Evolutionary conservation across 805 yeast species (phyloP).

Genomic region (Saturnispora sanitii): DNA sequence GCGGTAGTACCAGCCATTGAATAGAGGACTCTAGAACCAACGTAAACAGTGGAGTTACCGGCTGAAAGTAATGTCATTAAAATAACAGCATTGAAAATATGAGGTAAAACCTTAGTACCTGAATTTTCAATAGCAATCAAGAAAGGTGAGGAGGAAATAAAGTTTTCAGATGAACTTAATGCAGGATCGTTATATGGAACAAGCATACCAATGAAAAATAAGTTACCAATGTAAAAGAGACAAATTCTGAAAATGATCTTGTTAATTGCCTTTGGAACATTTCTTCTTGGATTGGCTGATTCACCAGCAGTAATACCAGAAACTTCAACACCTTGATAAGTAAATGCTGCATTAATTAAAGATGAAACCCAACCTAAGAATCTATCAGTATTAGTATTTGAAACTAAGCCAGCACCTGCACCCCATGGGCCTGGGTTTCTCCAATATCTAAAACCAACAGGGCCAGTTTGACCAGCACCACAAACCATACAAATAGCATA

Average conservation of each 20-base stretch:
- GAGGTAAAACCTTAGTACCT: conserved; percentile 56
- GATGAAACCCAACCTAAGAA: conserved; percentile 36
- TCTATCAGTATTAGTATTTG: conserved; percentile 40
- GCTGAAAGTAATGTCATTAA: conserved; percentile 62
- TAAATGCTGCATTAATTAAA: conserved; percentile 55
- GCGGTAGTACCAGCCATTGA: conserved; percentile 50
- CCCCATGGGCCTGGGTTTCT: conserved; percentile 67
- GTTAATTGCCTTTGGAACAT: conserved; percentile 62
- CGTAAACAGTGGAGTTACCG: conserved; percentile 64
- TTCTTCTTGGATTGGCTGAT: conserved; percentile 52
- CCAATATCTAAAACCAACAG: conserved; percentile 73
- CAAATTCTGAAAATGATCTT: conserved; percentile 57
- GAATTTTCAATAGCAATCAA: conserved; percentile 59
- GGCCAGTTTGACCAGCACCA: conserved; percentile 59
- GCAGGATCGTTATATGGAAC: conserved; percentile 59
- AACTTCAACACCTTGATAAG: conserved; percentile 69
- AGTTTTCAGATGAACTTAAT: conserved; percentile 29
- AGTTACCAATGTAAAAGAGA: conserved; percentile 52
- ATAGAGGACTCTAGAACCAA: conserved; percentile 57
- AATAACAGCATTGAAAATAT: conserved; percentile 62
- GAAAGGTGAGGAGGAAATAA: conserved; percentile 55
- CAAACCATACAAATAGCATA: conserved; percentile 63
- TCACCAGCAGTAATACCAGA: conserved; percentile 71
- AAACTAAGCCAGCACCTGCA: conserved; percentile 42
- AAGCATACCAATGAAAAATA: conserved; percentile 58